These are phyloP conservation scores for Fragilariopsis cylindrus DNA, from an alignment of 108 stramenopile species.

Conservation along the genomic window DNA sequence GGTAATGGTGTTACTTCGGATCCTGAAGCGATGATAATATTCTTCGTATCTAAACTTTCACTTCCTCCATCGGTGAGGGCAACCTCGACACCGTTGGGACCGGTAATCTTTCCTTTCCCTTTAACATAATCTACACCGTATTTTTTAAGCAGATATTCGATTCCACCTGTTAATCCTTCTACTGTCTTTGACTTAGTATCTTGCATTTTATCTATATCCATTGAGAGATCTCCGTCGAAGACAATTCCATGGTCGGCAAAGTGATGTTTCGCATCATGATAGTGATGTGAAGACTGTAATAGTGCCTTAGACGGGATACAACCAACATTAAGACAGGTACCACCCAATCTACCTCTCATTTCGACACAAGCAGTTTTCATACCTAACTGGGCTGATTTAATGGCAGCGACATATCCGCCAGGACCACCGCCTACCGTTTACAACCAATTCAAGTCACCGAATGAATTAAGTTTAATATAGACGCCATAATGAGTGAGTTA, in stretches of 20 bases:
- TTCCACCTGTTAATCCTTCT: constrained; percentile 96
- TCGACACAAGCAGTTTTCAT: constrained; percentile 99
- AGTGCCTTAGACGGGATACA: constrained; percentile 99
- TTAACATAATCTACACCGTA: constrained; percentile 97
- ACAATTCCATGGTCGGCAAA: constrained; percentile 95
- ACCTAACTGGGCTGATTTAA: constrained; percentile 98
- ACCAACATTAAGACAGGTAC: constrained; percentile 97
- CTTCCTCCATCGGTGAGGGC: constrained; percentile 82
- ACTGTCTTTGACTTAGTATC: constrained; percentile 92
- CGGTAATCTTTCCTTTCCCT: constrained; percentile 89
- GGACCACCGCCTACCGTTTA: constrained; percentile 90
- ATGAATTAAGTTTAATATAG: neutral
- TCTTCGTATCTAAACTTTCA: constrained; percentile 87
- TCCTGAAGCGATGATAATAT: constrained; percentile 97
- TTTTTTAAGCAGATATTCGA: constrained; percentile 98
- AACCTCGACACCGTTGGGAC: constrained; percentile 87
- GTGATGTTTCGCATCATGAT: constrained; percentile 93
- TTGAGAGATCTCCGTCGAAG: constrained; percentile 67
- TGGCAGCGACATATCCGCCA: constrained; percentile 99
- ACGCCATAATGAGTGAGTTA: neutral
- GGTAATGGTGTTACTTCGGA: constrained; percentile 98
- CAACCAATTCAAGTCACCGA: neutral
- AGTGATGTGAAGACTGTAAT: constrained; percentile 91
- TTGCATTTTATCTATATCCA: constrained; percentile 94
- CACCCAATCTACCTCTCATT: constrained; percentile 94